Evolutionary conservation across 441 rosid species (phyloP), one percentile per base, ranked within the genome.

Genomic region (Biscutella laevigata): DNA sequence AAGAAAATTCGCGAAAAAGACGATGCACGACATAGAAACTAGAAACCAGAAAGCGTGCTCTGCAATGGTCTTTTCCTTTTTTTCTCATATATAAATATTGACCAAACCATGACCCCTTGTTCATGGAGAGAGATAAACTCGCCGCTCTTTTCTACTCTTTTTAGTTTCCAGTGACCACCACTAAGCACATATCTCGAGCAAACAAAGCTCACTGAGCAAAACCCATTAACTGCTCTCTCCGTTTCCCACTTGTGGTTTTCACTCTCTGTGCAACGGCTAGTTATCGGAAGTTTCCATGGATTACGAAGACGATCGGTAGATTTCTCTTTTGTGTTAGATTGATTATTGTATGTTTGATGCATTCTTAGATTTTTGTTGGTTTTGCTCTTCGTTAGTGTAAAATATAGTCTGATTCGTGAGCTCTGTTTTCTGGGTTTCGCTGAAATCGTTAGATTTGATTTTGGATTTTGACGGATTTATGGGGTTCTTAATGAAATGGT

Each of bases 261-360:
- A 1, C 30, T 32, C 30, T 24, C 33, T 37, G 1, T 26, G 39
- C 61, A 44, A 66, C 66, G 70, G 70, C 70, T 66, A 66, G 33
- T 59, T 77, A 11, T 21, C 53, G 38, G 37, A 17, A 35, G 34
- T 22, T 20, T 63, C 36, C 59, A 79, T 82, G 89, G 78, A 71
- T 55, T 68, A 72, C 67, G 63, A 51, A 50, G 68, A 60, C 14
- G 68, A 64, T 73, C 61, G 53, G 79, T 77, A 66, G 35, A 41
- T 60, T 48, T 48, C 16, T 44, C 20, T 11, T 14, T 7, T 4
- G 3, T 51, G 24, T 47, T n/a, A n/a, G n/a, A n/a, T n/a, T n/a
- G 16, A 26, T 25, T 37, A 4, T 16, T 44, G 2, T 21, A 9
- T 13, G 32, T 9, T 32, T 41, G 58, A 24, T 49, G 38, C 34